Evolutionary conservation across 257 asterid species (phyloP), one percentile per base, ranked within the genome.

Genomic region (Scutellaria baicalensis): DNA sequence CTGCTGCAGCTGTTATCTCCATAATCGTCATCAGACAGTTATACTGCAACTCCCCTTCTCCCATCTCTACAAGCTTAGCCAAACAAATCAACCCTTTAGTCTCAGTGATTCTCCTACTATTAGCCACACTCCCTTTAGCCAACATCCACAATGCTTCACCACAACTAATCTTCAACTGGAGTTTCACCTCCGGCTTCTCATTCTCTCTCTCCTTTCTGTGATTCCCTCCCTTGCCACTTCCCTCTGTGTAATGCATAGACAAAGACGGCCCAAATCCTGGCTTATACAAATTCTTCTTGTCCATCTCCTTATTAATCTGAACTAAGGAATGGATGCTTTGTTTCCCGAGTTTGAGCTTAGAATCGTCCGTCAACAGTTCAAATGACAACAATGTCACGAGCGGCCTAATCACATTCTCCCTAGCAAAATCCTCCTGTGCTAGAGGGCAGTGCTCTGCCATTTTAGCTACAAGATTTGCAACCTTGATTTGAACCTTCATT

Each of bases 1-100:
- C 96, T 10, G 96, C 97, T 10, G 87, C 90, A 16, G 86, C 83
- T 0, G 97, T 82, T 80, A 89, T 89, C 79, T 91, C 97, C 96
- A 84, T 80, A 59, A 89, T 78, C 1, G 95, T 74, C 96, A 87
- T 91, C 80, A 89, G 50, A 62, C 96, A 89, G 70, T 89, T 92
- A 5, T 57, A 66, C 78, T 82, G 84, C 84, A 92, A 73, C 50
- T 89, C 95, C n/a, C 92, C 96, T 45, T 79, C 72, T 68, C 87
- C 93, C 13, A 71, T 84, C 71, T 84, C 97, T 0, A 92, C 87
- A 21, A 92, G 82, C 86, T 86, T 89, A n/a, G 93, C 97, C 76
- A 92, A 78, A 77, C 93, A 89, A 20, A 92, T 89, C 71, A 92
- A 80, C 45, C 95, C 97, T 64, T 87, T 92, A 0, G 96, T 85